These are phyloP conservation scores for Globisporangium echinulatum DNA, from an alignment of 352 stramenopile genomes.

Conservation along the genomic window DNA sequence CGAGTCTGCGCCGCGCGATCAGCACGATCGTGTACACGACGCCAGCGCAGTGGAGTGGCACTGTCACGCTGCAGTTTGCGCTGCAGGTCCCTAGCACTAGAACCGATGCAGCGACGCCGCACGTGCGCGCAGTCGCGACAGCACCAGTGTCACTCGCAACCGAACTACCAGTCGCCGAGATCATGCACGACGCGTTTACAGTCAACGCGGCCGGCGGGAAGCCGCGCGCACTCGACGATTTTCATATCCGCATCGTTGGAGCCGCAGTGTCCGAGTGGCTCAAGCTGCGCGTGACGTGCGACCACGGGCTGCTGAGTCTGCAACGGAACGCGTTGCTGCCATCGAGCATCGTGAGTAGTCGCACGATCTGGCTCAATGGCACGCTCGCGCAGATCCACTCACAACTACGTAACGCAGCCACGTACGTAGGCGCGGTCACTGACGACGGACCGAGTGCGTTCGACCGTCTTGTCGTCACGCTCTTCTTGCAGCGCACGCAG, in stretches of 20 bases:
- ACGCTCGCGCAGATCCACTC: constrained; percentile 14
- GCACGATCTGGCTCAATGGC: constrained; percentile 21
- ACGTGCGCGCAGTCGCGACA: neutral
- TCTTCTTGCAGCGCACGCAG: constrained; percentile 3
- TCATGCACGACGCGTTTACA: neutral
- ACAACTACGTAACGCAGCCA: constrained; percentile 2
- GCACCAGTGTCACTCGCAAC: neutral
- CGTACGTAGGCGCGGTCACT: constrained; percentile 1
- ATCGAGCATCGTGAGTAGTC: neutral
- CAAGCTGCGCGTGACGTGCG: constrained; percentile 7
- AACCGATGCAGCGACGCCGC: neutral
- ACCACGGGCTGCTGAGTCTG: neutral
- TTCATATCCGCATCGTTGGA: constrained; percentile 1
- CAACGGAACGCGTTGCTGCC: neutral
- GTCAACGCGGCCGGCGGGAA: constrained; percentile 4
- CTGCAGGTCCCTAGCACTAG: neutral
- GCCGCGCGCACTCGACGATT: constrained; percentile 1
- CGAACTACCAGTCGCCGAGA: neutral
- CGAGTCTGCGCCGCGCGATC: constrained; percentile 2
- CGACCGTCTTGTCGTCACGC: constrained; percentile 8
- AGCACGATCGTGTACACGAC: neutral
- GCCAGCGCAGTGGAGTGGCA: constrained; percentile 6
- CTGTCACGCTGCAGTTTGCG: constrained; percentile 6
- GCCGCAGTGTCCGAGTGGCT: constrained; percentile 3
- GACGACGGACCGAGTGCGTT: neutral